Evolutionary conservation across 345 rosid species (phyloP).

Genomic region (Mangifera indica): DNA sequence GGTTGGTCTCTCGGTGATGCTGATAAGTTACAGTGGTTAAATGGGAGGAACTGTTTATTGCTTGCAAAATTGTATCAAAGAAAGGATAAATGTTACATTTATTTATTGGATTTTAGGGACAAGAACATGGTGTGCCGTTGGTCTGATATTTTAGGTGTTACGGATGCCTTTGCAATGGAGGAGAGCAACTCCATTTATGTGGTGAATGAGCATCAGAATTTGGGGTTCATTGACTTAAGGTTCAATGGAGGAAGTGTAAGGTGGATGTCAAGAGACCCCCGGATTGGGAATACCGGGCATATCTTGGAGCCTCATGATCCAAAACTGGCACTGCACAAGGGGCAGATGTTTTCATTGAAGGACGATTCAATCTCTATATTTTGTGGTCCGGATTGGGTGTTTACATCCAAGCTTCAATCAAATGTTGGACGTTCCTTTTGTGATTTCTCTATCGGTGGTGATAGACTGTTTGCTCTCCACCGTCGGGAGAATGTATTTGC

Average conservation of each 20-base stretch:
- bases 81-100: slow-evolving; percentile 91
- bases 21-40: slow-evolving; percentile 83
- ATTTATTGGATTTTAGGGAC: slow-evolving; percentile 78
- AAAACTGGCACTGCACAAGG: slow-evolving; percentile 72
- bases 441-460: slow-evolving; percentile 92
- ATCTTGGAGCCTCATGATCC: slow-evolving; percentile 97
- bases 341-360: slow-evolving; percentile 94
- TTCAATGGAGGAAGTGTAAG: slow-evolving; percentile 64
- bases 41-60: slow-evolving; percentile 67
- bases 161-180: slow-evolving; percentile 94
- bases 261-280: slow-evolving; percentile 93
- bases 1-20: slow-evolving; percentile 98
- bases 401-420: slow-evolving; percentile 73
- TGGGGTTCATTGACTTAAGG: slow-evolving; percentile 92
- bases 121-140: slow-evolving; percentile 94
- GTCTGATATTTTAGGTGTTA: slow-evolving; percentile 80
- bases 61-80: slow-evolving; percentile 96
- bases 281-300: too few relatives aligned
- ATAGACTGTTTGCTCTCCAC: slow-evolving; percentile 84
- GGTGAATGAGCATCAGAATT: slow-evolving; percentile 88
- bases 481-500: slow-evolving; percentile 93
- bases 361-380: slow-evolving; percentile 83
- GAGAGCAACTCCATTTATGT: slow-evolving; percentile 79
- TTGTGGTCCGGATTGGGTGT: slow-evolving; percentile 82
- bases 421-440: slow-evolving; percentile 82